Evolutionary conservation across 2,329 filamentous ascomycete genomes (phyloP).

Genomic region (Xylaria sp.): DNA sequence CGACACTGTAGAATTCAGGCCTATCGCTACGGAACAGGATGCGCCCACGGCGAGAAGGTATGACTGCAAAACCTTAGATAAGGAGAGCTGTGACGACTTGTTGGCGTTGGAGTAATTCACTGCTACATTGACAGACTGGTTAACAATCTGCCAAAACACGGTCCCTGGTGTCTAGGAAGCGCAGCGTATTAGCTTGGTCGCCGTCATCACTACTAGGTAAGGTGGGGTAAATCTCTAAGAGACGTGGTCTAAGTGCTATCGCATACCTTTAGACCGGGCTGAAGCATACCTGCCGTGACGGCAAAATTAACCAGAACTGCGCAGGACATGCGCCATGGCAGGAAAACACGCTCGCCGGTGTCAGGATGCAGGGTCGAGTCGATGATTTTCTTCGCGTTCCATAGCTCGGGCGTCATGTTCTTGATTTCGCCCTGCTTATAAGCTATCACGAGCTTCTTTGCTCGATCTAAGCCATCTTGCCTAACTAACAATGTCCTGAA

Average conservation of each 20-base stretch:
- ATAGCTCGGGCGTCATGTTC: conserved; percentile 87
- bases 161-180: conserved; percentile 73
- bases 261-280: conserved; percentile 75
- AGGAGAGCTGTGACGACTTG: conserved; percentile 88
- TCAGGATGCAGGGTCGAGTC: conserved; percentile 98
- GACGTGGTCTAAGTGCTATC: background rate
- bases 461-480: conserved; percentile 76
- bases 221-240: background rate
- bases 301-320: conserved; percentile 92
- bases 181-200: conserved; percentile 11
- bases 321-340: conserved; percentile 96
- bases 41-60: conserved; percentile 91
- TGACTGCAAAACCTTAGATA: conserved; percentile 79
- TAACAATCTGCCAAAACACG: conserved; percentile 91
- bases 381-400: conserved; percentile 94
- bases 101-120: conserved; percentile 98
- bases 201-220: background rate
- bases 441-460: conserved; percentile 77
- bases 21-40: conserved; percentile 89
- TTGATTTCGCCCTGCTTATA: conserved; percentile 85
- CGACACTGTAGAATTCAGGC: conserved; percentile 86
- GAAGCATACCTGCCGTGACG: conserved; percentile 95
- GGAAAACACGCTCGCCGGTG: conserved; percentile 86
- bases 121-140: conserved; percentile 96
- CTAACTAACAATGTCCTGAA: conserved; percentile 85